Base-by-base conservation (phyloP, 441 rosid species). In the Gossypium schwendimanii region DNA sequence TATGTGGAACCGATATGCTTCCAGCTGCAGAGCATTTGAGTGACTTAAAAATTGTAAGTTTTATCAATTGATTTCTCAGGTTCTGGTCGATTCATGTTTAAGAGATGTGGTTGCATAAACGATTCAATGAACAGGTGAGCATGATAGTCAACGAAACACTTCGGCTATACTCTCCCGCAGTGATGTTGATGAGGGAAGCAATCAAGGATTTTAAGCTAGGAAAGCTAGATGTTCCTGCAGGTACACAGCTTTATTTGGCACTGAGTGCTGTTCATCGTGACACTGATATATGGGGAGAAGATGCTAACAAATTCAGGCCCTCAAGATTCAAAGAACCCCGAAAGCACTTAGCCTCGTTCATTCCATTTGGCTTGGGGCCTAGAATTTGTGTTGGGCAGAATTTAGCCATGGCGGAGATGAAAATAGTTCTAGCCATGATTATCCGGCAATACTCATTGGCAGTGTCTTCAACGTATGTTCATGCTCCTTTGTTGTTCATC, bases 281-380 rank as follows among this genome's bases (percentile, higher is more conserved):
- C 77, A 60, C 31, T 12, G 89, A 80, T 14, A 72, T 86, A 58
- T 92, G 97, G 98, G 97, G 97, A 65, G 77, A 71, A 9, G 96
- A 94, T 28, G 92, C 87, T 0, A 78, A 85, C 14, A 78, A 83
- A 76, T 94, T 94, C 81, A 88, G 92, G 72, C 98, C 97, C 0
- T 17, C 63, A 0, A 85, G 98, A 73, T 94, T 92, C 4, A 81
- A 65, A 12, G 88, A 84, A 76, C 54, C 87, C 0, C 75, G 84
- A 59, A 90, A 84, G 71, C 87, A 87, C 36, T 74, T 81, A 76
- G 88, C 87, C 33, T 49, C 84, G 0, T 86, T 83, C 69, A 12
- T 85, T 57, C 97, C 97, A 6, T 92, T 83, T 60, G 92, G 91
- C 20, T 74, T 89, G 59, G 98, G 95, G n/a, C 91, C 91, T 8